Base-by-base conservation (phyloP, 345 rosid species). In the Carallia pectinifolia region DNA sequence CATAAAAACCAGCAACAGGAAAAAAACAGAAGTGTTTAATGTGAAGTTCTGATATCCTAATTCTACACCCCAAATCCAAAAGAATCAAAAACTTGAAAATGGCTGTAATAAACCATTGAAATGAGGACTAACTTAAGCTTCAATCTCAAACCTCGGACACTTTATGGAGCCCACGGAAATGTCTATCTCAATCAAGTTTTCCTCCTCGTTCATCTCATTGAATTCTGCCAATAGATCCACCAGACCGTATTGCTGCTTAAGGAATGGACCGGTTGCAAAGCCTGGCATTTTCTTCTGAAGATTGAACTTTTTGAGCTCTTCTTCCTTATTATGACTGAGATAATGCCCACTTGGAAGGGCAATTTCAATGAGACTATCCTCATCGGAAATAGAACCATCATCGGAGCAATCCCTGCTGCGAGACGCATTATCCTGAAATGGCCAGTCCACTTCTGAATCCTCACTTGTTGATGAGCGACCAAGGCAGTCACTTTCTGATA, bases 181-280 rank as follows among this genome's bases (percentile, higher is more conserved):
- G 72, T 90, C 97, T 68, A 92, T 92, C 82, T 92, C 97, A 48
- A 90, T 87, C 75, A 90, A 68, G 72, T 89, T 92, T n/a, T 92
- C 97, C 33, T 92, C 97, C 65, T 92, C 93, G 75, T 77, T 79
- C 83, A 87, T 76, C 19, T 82, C 81, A 63, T 75, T 85, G 27
- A 86, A 55, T 71, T 89, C 93, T 12, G 87, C 84, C 61, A 83
- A 58, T 5, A 84, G 72, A 70, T 81, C 84, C 79, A 76, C 76
- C 18, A 82, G 63, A 54, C 71, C 67, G 48, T 4, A 9, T 30
- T 73, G 76, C 61, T 81, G 83, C 74, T 75, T 73, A 31, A 74
- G 71, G 31, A 65, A 55, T 15, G 89, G 56, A 13, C 59, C 71
- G 0, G 77, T 61, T 23, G 48, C 61, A 36, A 75, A 76, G 72